Conservation (phyloP, 2,329 filamentous ascomycete species). For the Mycocentrospora acerina region DNA sequence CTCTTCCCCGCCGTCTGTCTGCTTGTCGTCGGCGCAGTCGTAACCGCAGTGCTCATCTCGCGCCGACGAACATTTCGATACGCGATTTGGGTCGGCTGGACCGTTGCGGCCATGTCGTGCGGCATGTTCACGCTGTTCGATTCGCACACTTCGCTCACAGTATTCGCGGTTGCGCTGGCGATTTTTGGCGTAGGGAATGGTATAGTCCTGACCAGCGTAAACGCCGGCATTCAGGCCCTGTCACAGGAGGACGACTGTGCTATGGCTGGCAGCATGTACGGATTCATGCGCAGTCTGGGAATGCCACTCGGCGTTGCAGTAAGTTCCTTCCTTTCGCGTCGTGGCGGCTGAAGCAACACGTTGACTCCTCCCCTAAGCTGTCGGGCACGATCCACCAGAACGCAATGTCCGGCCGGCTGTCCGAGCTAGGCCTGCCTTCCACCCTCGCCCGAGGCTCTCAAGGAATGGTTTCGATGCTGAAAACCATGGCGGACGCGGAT, state of each 20-base stretch:
- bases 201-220: constrained; percentile 44
- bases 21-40: constrained; percentile 30
- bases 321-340: no score
- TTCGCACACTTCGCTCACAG: constrained; percentile 31
- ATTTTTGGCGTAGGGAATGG: constrained; percentile 47
- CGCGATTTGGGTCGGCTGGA: constrained; percentile 48
- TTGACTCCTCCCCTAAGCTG: no score
- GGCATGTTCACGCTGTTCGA: constrained; percentile 44
- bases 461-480: constrained; percentile 24
- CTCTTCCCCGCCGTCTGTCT: constrained; percentile 40
- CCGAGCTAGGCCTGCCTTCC: constrained; percentile 15
- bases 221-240: constrained; percentile 45
- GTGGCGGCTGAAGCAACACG: no score
- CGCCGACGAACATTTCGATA: constrained; percentile 39
- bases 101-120: constrained; percentile 37
- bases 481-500: constrained; percentile 17
- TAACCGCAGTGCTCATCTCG: constrained; percentile 26
- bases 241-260: constrained; percentile 33
- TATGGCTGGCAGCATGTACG: constrained; percentile 43
- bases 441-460: constrained; percentile 33
- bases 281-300: constrained; percentile 44
- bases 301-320: constrained; percentile 49
- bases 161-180: constrained; percentile 43
- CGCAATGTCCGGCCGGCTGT: constrained; percentile 36
- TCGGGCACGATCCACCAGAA: constrained; percentile 45